Percentiles rank a stretch among this genome's conserved stretches.
phyloP scores from a whole-genome alignment of 192 early-diverging fungal genomes.

The Thamnidium elegans region DNA sequence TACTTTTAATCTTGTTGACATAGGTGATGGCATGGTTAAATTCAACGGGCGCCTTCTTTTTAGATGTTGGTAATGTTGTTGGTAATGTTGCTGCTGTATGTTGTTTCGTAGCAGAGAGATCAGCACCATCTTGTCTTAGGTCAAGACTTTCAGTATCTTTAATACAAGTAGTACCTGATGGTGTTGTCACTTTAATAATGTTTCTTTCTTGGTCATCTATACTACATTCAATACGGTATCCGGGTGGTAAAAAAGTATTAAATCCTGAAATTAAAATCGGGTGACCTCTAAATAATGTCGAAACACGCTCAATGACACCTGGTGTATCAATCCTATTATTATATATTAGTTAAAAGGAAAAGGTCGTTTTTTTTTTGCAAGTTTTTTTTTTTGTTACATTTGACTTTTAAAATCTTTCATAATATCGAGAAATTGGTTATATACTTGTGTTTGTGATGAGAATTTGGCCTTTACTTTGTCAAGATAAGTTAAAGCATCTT shows the following conservation, averaged over 20 bases:
- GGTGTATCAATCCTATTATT: constrained; percentile 50
- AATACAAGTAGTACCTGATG: constrained; percentile 56
- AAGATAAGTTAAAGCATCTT: constrained; percentile 90
- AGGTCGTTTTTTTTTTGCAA: not conserved
- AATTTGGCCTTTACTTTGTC: constrained; percentile 93
- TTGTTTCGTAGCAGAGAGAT: not conserved
- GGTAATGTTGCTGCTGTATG: not conserved
- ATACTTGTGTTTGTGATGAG: constrained; percentile 83
- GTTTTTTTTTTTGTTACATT: constrained; percentile 44
- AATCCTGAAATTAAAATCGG: constrained; percentile 94
- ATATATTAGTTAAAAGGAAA: not conserved
- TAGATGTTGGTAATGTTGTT: not conserved
- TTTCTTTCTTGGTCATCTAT: constrained; percentile 66
- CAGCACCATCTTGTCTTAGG: constrained; percentile 33
- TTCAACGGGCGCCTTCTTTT: constrained; percentile 76
- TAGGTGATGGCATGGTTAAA: constrained; percentile 98
- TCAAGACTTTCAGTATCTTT: constrained; percentile 35
- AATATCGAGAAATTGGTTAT: constrained; percentile 94
- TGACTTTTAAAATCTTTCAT: constrained; percentile 99
- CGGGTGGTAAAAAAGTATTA: constrained; percentile 97
- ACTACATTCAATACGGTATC: constrained; percentile 90
- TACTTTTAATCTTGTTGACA: constrained; percentile 95
- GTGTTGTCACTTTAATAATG: constrained; percentile 85
- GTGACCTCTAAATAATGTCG: constrained; percentile 85
- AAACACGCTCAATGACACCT: constrained; percentile 95